Base-by-base conservation (phyloP, 805 yeast genomes). In the Metschnikowia colocasiae region DNA sequence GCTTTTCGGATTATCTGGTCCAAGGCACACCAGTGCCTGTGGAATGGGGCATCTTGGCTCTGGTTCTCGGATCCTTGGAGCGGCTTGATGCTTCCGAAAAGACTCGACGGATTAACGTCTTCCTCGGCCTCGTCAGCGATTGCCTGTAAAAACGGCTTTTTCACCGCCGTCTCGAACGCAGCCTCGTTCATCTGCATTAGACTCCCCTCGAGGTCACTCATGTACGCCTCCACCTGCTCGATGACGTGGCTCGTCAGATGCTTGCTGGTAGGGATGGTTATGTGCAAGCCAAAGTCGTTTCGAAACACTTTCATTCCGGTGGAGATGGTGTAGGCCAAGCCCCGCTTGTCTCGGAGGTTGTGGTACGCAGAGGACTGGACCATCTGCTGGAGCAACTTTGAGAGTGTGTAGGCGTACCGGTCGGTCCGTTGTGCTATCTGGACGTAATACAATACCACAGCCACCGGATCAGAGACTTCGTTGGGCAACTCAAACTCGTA, bases 241-340 rank as follows among this genome's bases (percentile, higher is more conserved):
- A 74, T 74, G 6, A 85, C 50, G 8, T 62, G 64, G 1, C 57
- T 56, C 2, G 83, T 76, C 0, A 65, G 48, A 45, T 68, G 68
- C 2, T 63, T 64, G 13, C 76, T 74, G 51, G 88, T 81, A 71
- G 82, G 75, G 0, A 83, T 61, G 1, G 79, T 68, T 9, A 85
- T 62, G 54, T 80, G 83, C 3, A 84, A 49, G 1, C 92, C 92
- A 27, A 77, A 61, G 0, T 82, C 75, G 19, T 73, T 69, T 45
- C 81, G 67, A 25, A 79, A 60, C 0, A 76, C 55, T 49, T 86
- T 64, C 22, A 74, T 46, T 0, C 89, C 89, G 18, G 82, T 78
- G n/a, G 75, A 53, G 0, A 83, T 79, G 4, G 75, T 70, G 58
- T 85, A 85, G 0, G 88, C 91, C 46, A 85, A 60, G 52, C 81